phyloP scores from a whole-genome alignment of 768 basidiomycete genomes.

The Dioszegia aurantiaca region DNA sequence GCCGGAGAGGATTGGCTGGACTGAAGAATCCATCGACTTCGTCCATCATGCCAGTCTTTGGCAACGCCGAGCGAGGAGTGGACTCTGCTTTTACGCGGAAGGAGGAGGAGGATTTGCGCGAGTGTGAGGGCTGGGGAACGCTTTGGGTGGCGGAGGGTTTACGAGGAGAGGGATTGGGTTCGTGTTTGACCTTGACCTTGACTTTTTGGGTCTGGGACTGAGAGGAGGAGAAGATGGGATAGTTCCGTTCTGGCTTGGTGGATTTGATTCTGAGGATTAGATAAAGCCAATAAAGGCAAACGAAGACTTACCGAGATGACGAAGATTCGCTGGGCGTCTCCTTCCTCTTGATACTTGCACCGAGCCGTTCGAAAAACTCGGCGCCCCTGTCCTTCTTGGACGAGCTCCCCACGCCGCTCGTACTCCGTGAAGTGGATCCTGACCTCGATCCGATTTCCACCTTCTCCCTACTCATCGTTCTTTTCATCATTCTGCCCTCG shows the following conservation, averaged over 20 bases:
- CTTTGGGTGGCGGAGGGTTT: not conserved
- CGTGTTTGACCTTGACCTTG: not conserved
- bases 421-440: too few relatives aligned
- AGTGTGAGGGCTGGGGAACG: too few relatives aligned
- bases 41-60: too few relatives aligned
- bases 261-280: not conserved
- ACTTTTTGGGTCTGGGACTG: not conserved
- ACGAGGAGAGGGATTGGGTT: not conserved
- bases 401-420: too few relatives aligned
- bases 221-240: conserved; percentile 1
- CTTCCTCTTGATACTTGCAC: not conserved
- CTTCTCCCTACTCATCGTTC: too few relatives aligned
- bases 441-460: too few relatives aligned
- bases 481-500: too few relatives aligned
- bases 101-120: too few relatives aligned
- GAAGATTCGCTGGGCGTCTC: not conserved
- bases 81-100: not conserved
- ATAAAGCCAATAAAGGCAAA: not conserved
- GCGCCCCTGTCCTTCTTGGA: not conserved
- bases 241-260: not conserved
- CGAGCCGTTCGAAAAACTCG: too few relatives aligned
- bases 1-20: too few relatives aligned
- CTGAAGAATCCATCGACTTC: too few relatives aligned
- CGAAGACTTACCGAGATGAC: not conserved
- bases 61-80: not conserved